These are phyloP conservation scores for Tolypocladium nubicola DNA, from an alignment of 2,329 filamentous ascomycete genomes.

Conservation along the genomic window DNA sequence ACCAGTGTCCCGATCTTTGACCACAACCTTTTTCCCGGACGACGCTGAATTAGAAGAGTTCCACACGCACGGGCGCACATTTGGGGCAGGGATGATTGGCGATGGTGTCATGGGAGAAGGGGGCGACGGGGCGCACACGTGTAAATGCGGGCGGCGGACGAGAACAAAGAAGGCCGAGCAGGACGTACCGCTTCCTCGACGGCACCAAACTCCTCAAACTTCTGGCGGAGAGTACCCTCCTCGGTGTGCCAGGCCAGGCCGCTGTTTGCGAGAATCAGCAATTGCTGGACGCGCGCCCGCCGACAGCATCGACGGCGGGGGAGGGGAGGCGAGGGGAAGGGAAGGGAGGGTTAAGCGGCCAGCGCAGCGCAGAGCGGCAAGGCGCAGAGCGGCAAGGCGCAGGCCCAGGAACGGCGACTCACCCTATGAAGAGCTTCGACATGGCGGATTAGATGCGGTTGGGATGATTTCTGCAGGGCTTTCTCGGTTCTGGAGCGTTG, in stretches of 20 bases:
- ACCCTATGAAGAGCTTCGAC: constrained; percentile 96
- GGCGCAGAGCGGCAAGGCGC: neutral
- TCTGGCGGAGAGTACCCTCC: constrained; percentile 72
- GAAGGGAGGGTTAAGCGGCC: neutral
- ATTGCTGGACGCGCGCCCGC: neutral
- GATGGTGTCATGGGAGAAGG: neutral
- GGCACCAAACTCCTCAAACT: constrained; percentile 84
- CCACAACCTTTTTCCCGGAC: constrained; percentile 60
- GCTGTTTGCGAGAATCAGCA: constrained; percentile 34
- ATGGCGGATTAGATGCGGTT: constrained; percentile 35
- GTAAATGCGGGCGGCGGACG: neutral
- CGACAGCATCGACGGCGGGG: neutral
- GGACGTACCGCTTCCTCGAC: constrained; percentile 90
- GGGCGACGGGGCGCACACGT: neutral
- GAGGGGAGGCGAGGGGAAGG: constrained; percentile 1
- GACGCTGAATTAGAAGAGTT: constrained; percentile 9
- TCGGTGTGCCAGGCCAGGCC: constrained; percentile 98
- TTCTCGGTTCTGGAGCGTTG: constrained; percentile 2
- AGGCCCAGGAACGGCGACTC: constrained; percentile 24
- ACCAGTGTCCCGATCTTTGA: constrained; percentile 94
- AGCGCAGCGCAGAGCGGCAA: neutral
- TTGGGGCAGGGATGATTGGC: neutral
- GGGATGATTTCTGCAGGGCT: neutral
- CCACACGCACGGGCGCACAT: constrained; percentile 6
- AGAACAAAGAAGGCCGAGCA: constrained; percentile 3